Base-by-base conservation (phyloP, 495 filamentous ascomycete species). In the Schizothecium vesticola region DNA sequence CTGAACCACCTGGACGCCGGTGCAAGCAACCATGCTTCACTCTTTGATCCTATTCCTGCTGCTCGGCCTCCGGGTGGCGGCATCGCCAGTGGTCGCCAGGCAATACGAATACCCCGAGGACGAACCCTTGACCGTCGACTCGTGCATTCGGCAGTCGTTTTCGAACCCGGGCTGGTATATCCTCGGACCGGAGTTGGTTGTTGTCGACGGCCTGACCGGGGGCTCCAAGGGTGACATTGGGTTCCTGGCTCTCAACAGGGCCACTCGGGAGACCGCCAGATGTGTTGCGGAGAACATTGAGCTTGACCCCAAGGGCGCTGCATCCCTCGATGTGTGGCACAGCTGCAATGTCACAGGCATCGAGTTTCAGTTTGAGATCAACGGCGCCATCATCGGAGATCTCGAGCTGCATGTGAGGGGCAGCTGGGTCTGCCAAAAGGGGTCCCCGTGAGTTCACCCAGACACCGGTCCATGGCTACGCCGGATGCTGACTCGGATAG, bases 151-250 rank as follows among this genome's bases (percentile, higher is more conserved):
- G 43, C 63, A 63, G 29, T 77, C 75, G 11, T 70, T 68, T 19
- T 63, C 68, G 23, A 61, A 64, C 23, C 73, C 73, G 6, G 55
- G 58, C 33, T 72, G 67, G 67, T 24, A 61, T 59, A 70, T 75
- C 63, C 68, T 70, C 67, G 59, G 69, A n/a, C 71, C 71, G 25
- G 67, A 63, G 26, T 24, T 73, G 28, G 24, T 66, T 6, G 62
- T 68, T 0, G 69, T 73, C 5, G 72, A 73, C 51, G 71, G 65
- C 3, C 71, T 69, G 12, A 70, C 58, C 51, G 73, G 73, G 2
- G 73, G 74, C 8, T 59, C 71, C 13, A 58, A 66, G 11, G 73
- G 75, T 2, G 73, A 75, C 62, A 71, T 77, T 16, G 59, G 70
- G 8, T 77, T 77, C 57, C 51, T 67, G 8, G 67, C 67, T 36